These are phyloP conservation scores for Trichoderma citrinoviride DNA, from an alignment of 2,329 filamentous ascomycete genomes.

Conservation along the genomic window DNA sequence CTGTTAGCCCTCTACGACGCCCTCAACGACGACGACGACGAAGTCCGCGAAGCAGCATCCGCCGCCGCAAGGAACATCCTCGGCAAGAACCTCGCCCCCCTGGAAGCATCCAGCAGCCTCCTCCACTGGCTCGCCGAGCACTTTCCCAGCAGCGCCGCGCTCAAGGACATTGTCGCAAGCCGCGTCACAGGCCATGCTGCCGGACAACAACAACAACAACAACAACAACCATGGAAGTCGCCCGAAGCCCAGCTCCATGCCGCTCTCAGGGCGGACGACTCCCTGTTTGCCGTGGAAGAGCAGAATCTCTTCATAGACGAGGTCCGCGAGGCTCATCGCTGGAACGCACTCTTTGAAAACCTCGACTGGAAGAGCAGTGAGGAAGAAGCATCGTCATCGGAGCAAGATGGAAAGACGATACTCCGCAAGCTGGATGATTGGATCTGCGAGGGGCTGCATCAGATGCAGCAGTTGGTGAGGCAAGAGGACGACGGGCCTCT, in stretches of 20 bases:
- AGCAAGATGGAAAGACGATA: constrained; percentile 19
- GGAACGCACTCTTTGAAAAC: constrained; percentile 53
- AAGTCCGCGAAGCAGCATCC: constrained; percentile 69
- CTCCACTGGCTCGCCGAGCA: constrained; percentile 41
- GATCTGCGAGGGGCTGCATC: constrained; percentile 41
- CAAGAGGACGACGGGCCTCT: constrained; percentile 65
- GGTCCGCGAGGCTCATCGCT: constrained; percentile 68
- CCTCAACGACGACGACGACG: constrained; percentile 88
- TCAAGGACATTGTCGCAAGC: constrained; percentile 41
- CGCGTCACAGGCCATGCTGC: constrained; percentile 39
- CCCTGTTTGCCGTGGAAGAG: constrained; percentile 83
- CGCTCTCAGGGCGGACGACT: constrained; percentile 56
- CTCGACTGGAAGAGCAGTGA: constrained; percentile 26
- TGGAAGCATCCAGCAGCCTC: constrained; percentile 48
- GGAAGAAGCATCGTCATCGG: no score
- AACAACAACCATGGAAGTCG: constrained; percentile 27
- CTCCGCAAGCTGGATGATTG: constrained; percentile 43
- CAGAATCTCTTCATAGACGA: constrained; percentile 93
- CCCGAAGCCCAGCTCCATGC: constrained; percentile 42
- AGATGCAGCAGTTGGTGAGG: constrained; percentile 44
- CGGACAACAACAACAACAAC: no score
- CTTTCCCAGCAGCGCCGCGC: constrained; percentile 38
- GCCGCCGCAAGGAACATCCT: constrained; percentile 48
- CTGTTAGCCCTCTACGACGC: constrained; percentile 70
- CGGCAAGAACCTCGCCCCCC: constrained; percentile 43